Conservation (phyloP, 371 early-diverging fungal genomes). For the Mucor sp. region DNA sequence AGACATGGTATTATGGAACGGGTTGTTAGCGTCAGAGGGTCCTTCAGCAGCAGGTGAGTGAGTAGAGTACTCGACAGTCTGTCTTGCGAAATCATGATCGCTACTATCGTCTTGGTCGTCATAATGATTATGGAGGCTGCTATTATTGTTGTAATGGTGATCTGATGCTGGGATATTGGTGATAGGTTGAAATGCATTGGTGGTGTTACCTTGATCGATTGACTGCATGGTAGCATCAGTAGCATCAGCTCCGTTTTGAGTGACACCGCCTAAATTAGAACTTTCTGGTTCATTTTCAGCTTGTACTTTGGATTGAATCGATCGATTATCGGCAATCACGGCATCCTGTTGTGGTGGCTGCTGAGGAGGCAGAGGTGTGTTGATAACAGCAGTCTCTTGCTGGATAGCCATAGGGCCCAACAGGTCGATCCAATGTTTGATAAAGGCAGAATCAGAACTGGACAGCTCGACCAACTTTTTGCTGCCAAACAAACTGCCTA, state of each 20-base stretch:
- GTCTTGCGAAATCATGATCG: neutral
- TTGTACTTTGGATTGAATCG: constrained; percentile 13
- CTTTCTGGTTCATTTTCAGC: constrained; percentile 7
- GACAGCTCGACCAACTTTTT: constrained; percentile 16
- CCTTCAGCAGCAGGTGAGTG: neutral
- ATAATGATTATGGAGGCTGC: neutral
- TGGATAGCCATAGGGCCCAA: constrained; percentile 14
- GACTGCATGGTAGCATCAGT: neutral
- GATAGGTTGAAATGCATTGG: constrained; percentile 1
- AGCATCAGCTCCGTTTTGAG: neutral
- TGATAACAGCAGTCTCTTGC: constrained; percentile 1
- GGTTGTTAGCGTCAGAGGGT: neutral
- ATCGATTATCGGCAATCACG: neutral
- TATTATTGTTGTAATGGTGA: neutral
- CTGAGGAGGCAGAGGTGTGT: neutral
- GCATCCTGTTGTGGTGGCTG: neutral
- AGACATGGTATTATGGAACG: neutral
- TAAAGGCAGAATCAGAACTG: neutral
- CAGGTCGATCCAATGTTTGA: constrained; percentile 10
- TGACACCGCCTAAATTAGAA: neutral
- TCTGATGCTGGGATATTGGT: constrained; percentile 3
- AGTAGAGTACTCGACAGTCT: constrained; percentile 11
- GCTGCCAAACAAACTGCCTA: constrained; percentile 10
- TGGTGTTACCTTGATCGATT: constrained; percentile 3
- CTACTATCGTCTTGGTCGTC: neutral